phyloP scores from a whole-genome alignment of 2,329 filamentous ascomycete genomes.

The Lachnellula subtilissima region DNA sequence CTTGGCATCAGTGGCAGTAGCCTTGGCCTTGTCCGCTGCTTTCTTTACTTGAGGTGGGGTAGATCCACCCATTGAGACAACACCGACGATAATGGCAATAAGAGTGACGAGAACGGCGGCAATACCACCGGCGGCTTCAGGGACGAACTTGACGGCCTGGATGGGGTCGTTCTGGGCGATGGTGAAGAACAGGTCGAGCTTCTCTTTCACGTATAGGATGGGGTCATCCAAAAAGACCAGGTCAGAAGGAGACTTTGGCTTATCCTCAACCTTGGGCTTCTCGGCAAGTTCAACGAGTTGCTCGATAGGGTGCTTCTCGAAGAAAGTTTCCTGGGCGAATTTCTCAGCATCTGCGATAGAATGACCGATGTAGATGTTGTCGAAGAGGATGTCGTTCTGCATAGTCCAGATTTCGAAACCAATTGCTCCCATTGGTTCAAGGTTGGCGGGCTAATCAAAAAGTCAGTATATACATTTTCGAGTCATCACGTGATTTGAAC shows the following conservation, averaged over 20 bases:
- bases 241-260: conserved; percentile 67
- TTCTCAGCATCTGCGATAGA: conserved; percentile 87
- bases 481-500: too few relatives aligned
- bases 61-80: conserved; percentile 59
- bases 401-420: conserved; percentile 99
- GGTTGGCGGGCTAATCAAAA: conserved; percentile 38
- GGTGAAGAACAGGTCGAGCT: conserved; percentile 83
- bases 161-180: conserved; percentile 76
- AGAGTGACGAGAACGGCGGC: conserved; percentile 65
- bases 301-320: conserved; percentile 81
- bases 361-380: conserved; percentile 99
- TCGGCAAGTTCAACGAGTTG: conserved; percentile 71
- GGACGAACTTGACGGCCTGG: conserved; percentile 80
- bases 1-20: conserved; percentile 71
- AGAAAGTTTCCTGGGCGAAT: conserved; percentile 84
- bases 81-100: conserved; percentile 63
- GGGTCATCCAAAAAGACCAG: conserved; percentile 90
- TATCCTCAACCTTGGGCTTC: conserved; percentile 65
- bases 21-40: conserved; percentile 58
- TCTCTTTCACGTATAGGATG: conserved; percentile 81
- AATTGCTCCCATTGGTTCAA: conserved; percentile 42
- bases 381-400: conserved; percentile 97
- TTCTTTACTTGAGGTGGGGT: conserved; percentile 71
- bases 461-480: conserved; percentile 5
- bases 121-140: conserved; percentile 81